Evolutionary conservation across 2,329 filamentous ascomycete species (phyloP), one percentile per base, ranked within the genome.

Genomic region (Aspergillus udagawae): DNA sequence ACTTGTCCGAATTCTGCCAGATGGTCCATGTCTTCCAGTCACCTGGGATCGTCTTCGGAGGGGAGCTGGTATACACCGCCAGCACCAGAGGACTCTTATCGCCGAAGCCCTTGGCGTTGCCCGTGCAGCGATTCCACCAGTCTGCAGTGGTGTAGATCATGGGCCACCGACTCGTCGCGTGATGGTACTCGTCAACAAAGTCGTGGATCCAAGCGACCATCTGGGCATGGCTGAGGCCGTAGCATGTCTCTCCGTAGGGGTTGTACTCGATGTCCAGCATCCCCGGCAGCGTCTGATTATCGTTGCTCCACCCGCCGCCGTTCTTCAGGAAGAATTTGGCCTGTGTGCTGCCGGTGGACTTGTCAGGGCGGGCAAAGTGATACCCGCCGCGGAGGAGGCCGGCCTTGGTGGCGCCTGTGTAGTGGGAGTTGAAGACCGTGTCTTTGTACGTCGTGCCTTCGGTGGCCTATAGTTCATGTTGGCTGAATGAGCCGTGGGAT

Each of bases 251-350:
- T 3, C 74, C 71, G 52, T 62, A 63, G 21, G 71, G 69, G 56
- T 68, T 70, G 57, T 72, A 76, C 70, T 83, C 81, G 23, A 84
- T 73, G 62, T 83, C 82, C 3, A 85, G 74, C 80, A 84, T 83
- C 3, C 82, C 81, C 0, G 82, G 82, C 0, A 84, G 74, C 2
- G 82, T 84, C 61, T 77, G 78, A 44, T 80, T 80, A 58, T 84
- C 82, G 20, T 64, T 66, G 25, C 73, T 74, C 82, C 82, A 84
- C 56, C 80, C 80, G 44, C 82, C 82, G 51, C 82, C 82, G 62
- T 83, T 70, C 0, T 72, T 65, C 50, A 81, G 59, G 70, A 84
- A 85, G 70, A 72, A 83, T 14, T 74, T 69, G 4, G 81, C 82
- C 63, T 85, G 81, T 1, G 69, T 67, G 3, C 76, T 68, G 10